Percentiles rank a stretch among this genome's conserved stretches.
These are phyloP conservation scores for Aureobasidium sp. DNA, from an alignment of 2,329 filamentous ascomycete species.

Conservation along the genomic window DNA sequence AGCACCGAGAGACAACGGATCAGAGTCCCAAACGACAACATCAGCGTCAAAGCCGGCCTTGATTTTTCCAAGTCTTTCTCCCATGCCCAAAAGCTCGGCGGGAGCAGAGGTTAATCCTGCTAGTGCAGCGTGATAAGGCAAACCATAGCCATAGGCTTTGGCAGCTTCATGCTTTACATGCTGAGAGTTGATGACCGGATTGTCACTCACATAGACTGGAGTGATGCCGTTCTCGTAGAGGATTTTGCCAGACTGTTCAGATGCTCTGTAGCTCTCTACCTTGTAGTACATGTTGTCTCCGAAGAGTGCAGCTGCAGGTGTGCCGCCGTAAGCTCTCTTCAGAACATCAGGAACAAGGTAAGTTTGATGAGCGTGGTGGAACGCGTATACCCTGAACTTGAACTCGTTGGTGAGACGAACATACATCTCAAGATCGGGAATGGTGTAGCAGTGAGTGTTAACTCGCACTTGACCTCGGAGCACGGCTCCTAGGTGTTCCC, in stretches of 20 bases:
- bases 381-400: conserved; percentile 57
- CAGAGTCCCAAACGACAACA: conserved; percentile 38
- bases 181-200: conserved; percentile 63
- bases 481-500: conserved; percentile 57
- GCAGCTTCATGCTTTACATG: conserved; percentile 57
- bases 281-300: conserved; percentile 71
- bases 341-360: conserved; percentile 57
- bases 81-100: conserved; percentile 35
- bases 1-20: conserved; percentile 35
- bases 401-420: conserved; percentile 67
- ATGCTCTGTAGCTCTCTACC: conserved; percentile 57
- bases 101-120: conserved; percentile 35
- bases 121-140: conserved; percentile 36
- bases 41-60: conserved; percentile 37
- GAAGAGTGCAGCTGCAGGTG: conserved; percentile 51
- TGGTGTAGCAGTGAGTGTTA: conserved; percentile 66
- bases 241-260: conserved; percentile 59
- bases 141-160: conserved; percentile 36
- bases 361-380: conserved; percentile 59
- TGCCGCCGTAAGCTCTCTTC: conserved; percentile 34
- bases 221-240: conserved; percentile 60
- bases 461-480: conserved; percentile 61
- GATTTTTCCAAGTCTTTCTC: conserved; percentile 35
- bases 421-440: conserved; percentile 62
- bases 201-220: conserved; percentile 63